Conservation (phyloP, 2,329 filamentous ascomycete genomes). For the Chaetomium globosum region DNA sequence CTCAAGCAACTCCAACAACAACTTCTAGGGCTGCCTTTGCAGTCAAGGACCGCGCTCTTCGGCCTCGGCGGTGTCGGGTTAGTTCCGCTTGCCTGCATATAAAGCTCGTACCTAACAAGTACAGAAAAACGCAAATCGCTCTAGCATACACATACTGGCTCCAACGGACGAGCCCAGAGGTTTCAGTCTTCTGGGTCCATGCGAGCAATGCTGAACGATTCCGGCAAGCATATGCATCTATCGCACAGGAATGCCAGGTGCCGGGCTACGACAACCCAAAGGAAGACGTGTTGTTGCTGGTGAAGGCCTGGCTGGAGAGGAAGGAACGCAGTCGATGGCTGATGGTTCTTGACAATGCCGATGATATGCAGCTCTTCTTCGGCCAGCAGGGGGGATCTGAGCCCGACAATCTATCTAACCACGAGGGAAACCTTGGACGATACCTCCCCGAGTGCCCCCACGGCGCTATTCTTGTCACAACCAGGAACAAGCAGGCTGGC, state of each 20-base stretch:
- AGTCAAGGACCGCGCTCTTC: constrained; percentile 26
- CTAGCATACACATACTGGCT: constrained; percentile 39
- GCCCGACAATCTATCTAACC: no score
- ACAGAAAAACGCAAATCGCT: constrained; percentile 43
- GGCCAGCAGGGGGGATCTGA: background rate
- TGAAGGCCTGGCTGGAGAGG: constrained; percentile 39
- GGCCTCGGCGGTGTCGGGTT: constrained; percentile 37
- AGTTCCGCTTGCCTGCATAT: constrained; percentile 26
- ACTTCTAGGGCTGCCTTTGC: no score
- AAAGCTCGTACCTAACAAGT: constrained; percentile 16
- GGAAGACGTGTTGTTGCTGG: constrained; percentile 34
- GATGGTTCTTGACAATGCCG: constrained; percentile 33
- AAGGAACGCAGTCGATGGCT: constrained; percentile 30
- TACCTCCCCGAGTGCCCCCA: background rate
- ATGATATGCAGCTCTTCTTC: constrained; percentile 8
- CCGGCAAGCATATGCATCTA: constrained; percentile 36
- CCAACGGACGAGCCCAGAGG: constrained; percentile 27
- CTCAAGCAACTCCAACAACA: no score
- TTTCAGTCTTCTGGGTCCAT: constrained; percentile 44
- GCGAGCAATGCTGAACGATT: constrained; percentile 41
- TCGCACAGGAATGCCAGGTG: constrained; percentile 37
- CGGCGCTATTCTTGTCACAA: constrained; percentile 42
- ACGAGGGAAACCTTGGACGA: no score
- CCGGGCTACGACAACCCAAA: constrained; percentile 36
- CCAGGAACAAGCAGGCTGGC: constrained; percentile 42